Base-by-base conservation (phyloP, 2,329 filamentous ascomycete genomes). In the Cladosporium sp. region DNA sequence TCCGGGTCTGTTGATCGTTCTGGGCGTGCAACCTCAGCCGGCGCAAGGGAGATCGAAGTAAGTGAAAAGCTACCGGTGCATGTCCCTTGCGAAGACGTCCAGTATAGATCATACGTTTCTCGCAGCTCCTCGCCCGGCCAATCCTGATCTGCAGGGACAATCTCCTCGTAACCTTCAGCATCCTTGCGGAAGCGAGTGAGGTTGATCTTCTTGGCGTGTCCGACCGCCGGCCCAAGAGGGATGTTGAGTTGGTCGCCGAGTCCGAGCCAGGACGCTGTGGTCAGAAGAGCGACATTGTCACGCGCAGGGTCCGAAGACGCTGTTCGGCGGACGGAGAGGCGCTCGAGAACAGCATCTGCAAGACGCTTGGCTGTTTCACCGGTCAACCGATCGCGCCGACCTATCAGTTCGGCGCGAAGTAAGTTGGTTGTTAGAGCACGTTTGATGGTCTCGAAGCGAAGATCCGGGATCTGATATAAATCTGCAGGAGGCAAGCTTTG, bases 281-380 rank as follows among this genome's bases (percentile, higher is more conserved):
- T 77, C 6, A 81, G 73, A 33, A 76, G 70, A 8, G 80, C 72
- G 1, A 79, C 69, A 40, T 78, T 72, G 28, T 80, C 77, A 23
- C 66, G 73, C 2, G 10, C 26, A 29, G 70, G 71, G 67, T 76
- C 75, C 2, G 73, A 65, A 28, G 76, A 77, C 6, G 74, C 70
- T 33, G 74, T 70, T 37, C 73, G 67, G 11, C 77, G 78, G 5
- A 78, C 68, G 60, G 75, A 75, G 14, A 81, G 73, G 4, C 73
- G 72, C 8, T 72, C 67, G 0, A 84, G 72, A n/a, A 83, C 77
- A 1, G 79, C 73, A 12, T 79, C 77, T 3, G 82, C 81, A 10
- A 84, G 76, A 5, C 76, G 75, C 65, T 81, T 83, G 1, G 81
- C 81, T 74, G 83, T 81, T 23, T 79, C 78, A 50, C 81, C 78